These are phyloP conservation scores for Candida silvicultrix DNA, from an alignment of 805 yeast genomes.

Conservation along the genomic window DNA sequence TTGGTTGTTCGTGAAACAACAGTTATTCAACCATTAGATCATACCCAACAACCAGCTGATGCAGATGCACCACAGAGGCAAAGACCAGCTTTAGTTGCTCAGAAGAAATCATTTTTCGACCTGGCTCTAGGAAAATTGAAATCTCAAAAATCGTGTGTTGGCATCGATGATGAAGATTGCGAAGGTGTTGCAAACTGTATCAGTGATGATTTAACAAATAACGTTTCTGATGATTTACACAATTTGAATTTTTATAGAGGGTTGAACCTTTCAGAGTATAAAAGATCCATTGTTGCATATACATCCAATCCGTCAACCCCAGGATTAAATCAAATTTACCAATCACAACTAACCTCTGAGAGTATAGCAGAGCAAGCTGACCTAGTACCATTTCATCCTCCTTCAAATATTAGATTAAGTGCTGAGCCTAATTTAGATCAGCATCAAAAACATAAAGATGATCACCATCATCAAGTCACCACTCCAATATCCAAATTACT, in stretches of 20 bases:
- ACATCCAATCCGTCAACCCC: constrained; percentile 2
- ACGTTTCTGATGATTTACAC: constrained; percentile 20
- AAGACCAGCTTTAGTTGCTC: background rate
- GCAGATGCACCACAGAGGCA: background rate
- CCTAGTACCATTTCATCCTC: background rate
- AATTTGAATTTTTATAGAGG: constrained; percentile 20
- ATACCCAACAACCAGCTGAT: background rate
- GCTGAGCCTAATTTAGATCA: constrained; percentile 19
- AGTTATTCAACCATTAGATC: background rate
- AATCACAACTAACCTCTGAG: no score
- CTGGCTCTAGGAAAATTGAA: constrained; percentile 8
- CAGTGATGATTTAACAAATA: constrained; percentile 10
- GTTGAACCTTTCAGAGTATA: constrained; percentile 4
- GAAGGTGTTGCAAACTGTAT: constrained; percentile 13
- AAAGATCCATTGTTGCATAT: constrained; percentile 18
- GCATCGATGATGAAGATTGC: constrained; percentile 17
- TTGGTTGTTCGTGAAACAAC: background rate
- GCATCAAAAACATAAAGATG: constrained; percentile 27
- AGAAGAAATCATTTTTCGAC: constrained; percentile 8
- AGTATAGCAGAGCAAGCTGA: background rate
- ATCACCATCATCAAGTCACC: constrained; percentile 76
- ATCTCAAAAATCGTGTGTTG: constrained; percentile 7
- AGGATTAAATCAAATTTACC: background rate
- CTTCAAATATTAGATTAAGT: constrained; percentile 12
- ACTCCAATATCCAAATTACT: constrained; percentile 75